These are phyloP conservation scores for Sphagnum fallax DNA, from an alignment of 228 moss, liverwort and hornwort species.

Conservation along the genomic window DNA sequence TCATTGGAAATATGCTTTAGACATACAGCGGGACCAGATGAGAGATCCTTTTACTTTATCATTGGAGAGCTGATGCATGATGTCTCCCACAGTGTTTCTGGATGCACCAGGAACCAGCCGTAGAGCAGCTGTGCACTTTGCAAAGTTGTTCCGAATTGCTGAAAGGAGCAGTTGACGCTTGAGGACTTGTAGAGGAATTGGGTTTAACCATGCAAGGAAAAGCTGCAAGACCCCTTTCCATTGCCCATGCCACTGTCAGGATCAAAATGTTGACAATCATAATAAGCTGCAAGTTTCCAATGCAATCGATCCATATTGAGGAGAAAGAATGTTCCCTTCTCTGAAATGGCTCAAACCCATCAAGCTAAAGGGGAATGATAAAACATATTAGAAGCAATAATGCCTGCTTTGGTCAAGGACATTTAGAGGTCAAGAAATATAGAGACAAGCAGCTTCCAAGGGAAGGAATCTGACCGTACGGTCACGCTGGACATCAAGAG, in stretches of 20 bases:
- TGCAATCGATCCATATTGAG: too few relatives aligned
- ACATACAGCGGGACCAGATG: too few relatives aligned
- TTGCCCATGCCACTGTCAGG: too few relatives aligned
- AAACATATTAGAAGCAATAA: too few relatives aligned
- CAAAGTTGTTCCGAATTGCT: conserved; percentile 65
- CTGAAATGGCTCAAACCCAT: too few relatives aligned
- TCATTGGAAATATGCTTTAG: too few relatives aligned
- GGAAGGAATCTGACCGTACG: conserved; percentile 59
- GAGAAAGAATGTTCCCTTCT: too few relatives aligned
- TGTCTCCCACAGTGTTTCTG: conserved; percentile 53
- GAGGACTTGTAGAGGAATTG: conserved; percentile 79
- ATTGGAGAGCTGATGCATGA: conserved; percentile 69
- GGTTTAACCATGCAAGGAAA: conserved; percentile 80
- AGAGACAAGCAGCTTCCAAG: background rate
- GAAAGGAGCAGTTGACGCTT: conserved; percentile 86
- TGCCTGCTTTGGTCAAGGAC: too few relatives aligned
- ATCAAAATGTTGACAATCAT: too few relatives aligned
- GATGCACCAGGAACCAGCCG: conserved; percentile 77
- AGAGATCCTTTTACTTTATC: conserved; percentile 31
- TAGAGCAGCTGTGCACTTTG: conserved; percentile 50
- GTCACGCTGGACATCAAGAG: conserved; percentile 43
- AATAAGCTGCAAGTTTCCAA: too few relatives aligned
- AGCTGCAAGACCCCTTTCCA: conserved; percentile 33
- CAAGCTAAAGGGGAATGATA: too few relatives aligned
- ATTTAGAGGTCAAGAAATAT: too few relatives aligned